Evolutionary conservation across 2,329 filamentous ascomycete species (phyloP).

Genomic region (Alternaria gaisen): DNA sequence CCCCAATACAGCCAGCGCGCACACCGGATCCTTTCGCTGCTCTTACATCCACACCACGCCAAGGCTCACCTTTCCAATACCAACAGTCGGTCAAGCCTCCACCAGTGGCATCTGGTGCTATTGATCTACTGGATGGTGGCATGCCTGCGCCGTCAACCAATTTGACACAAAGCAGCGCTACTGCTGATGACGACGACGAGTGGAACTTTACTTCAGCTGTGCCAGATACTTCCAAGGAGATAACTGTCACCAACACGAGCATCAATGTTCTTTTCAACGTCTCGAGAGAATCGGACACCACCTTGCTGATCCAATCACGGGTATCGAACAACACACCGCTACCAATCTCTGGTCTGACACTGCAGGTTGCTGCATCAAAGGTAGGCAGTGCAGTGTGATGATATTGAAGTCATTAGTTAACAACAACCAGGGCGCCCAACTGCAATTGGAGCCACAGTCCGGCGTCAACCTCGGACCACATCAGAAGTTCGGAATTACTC

Average conservation of each 20-base stretch:
- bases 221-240: conserved; percentile 72
- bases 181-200: conserved; percentile 91
- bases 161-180: conserved; percentile 47
- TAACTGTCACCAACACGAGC: conserved; percentile 73
- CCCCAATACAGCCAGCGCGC: conserved; percentile 45
- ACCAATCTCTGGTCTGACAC: conserved; percentile 80
- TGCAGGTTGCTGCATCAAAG: conserved; percentile 93
- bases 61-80: conserved; percentile 60
- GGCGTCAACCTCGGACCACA: conserved; percentile 76
- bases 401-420: conserved; percentile 16
- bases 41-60: conserved; percentile 62
- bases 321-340: conserved; percentile 83
- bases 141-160: conserved; percentile 36
- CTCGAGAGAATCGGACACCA: conserved; percentile 63
- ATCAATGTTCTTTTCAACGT: conserved; percentile 79
- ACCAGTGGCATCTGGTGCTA: conserved; percentile 39
- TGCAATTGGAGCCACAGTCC: conserved; percentile 85
- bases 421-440: conserved; percentile 72
- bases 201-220: conserved; percentile 93
- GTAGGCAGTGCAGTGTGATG: conserved; percentile 56
- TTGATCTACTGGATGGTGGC: conserved; percentile 50
- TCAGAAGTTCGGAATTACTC: conserved; percentile 80
- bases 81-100: conserved; percentile 54
- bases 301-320: conserved; percentile 76
- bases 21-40: conserved; percentile 68